phyloP scores from a whole-genome alignment of 331 rosid genomes.

The Acacia concinna region DNA sequence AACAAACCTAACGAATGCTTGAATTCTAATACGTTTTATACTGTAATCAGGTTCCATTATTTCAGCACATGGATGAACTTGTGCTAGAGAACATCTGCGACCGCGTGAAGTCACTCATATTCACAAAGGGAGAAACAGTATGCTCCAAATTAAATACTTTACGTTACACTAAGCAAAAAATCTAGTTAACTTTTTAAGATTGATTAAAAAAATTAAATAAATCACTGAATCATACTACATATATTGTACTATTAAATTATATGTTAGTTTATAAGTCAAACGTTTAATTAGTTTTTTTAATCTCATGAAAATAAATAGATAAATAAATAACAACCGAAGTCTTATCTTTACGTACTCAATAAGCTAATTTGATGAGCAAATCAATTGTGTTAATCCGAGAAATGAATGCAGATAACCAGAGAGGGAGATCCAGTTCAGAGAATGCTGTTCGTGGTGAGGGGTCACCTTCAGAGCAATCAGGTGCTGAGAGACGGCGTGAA shows the following conservation, averaged over 20 bases:
- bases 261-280: no score
- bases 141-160: constrained; percentile 27
- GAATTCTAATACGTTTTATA: neutral
- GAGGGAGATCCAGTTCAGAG: constrained; percentile 94
- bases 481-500: constrained; percentile 77
- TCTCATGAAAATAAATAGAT: no score
- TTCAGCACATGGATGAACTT: constrained; percentile 94
- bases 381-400: neutral
- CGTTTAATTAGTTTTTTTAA: no score
- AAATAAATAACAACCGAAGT: no score
- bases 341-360: no score
- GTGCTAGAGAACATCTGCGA: constrained; percentile 93
- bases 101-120: constrained; percentile 85
- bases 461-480: constrained; percentile 93
- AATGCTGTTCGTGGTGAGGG: constrained; percentile 89
- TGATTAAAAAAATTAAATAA: no score
- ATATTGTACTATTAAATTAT: no score
- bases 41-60: constrained; percentile 69
- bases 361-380: neutral
- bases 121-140: constrained; percentile 93
- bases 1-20: neutral
- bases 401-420: constrained; percentile 51
- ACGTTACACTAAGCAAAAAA: no score
- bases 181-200: no score
- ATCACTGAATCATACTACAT: no score